Base-by-base conservation (phyloP, 441 rosid genomes). In the Cnidoscolus chayamansa region DNA sequence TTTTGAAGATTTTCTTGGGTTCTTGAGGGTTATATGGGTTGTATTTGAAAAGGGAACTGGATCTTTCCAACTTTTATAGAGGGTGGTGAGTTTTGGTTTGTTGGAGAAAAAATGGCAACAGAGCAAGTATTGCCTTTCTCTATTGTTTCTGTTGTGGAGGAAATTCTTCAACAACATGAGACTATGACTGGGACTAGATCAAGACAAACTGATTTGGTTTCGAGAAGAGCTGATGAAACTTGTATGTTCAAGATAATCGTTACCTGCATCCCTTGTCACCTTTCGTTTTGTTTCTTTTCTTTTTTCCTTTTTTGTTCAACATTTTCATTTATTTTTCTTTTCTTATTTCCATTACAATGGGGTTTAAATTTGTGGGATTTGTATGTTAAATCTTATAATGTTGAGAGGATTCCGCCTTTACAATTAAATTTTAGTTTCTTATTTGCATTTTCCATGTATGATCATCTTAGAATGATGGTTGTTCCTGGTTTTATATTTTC, bases 61-160 rank as follows among this genome's bases (percentile, higher is more conserved):
- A 19, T 62, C 62, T 19, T 63, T 64, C 40, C 1, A 53, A 65
- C 6, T 40, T 40, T 40, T 64, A 25, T 25, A 19, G 12, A 53
- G 76, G 48, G 48, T 20, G 47, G 45, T 40, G 45, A 13, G 43
- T 13, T 31, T 20, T 69, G 45, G 7, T 62, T 55, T 65, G 19
- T 31, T 62, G 19, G 62, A 15, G 43, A 2, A 47, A 25, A 77
- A 90, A 40, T 87, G 97, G 81, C 84, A 78, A 72, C 86, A 76
- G 91, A 87, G 73, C 89, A 79, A 70, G 82, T 12, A 51, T 77
- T 80, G 59, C 68, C 84, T 53, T 82, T 87, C 77, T 86, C 89
- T 51, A 83, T 87, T 59, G 87, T 84, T 64, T 91, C 98, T 55
- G 75, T 91, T 70, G 90, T 95, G 48, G 96, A 91, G 78, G 98